Evolutionary conservation across 108 stramenopile genomes (phyloP).

Genomic region (Pseudonitzschia pungens): DNA sequence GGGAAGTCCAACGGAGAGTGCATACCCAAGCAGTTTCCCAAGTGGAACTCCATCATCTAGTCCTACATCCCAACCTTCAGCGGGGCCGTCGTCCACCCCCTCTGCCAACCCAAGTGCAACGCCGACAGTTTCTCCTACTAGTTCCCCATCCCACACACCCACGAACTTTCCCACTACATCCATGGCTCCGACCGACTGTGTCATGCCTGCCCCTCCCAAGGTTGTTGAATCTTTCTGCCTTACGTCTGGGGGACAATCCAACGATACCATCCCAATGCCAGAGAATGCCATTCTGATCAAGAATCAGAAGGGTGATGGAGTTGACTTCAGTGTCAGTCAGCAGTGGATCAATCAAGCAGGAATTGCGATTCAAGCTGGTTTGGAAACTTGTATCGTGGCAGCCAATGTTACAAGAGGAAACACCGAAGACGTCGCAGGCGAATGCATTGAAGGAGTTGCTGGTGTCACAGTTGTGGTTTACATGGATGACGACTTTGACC

Average conservation of each 20-base stretch:
- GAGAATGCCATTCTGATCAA: background rate
- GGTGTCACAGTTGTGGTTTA: slow-evolving; percentile 3
- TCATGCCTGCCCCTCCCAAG: background rate
- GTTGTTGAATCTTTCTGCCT: slow-evolving; percentile 3
- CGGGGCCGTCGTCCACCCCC: background rate
- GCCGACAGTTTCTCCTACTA: no score
- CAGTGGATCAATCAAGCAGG: background rate
- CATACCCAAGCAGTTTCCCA: background rate
- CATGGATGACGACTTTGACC: background rate
- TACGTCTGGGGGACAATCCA: background rate
- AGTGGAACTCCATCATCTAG: background rate
- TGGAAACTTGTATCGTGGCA: background rate
- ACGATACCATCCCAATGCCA: slow-evolving; percentile 3
- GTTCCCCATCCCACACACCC: no score
- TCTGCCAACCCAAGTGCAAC: background rate
- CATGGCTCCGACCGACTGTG: slow-evolving; percentile 10
- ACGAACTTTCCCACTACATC: background rate
- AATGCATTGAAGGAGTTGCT: slow-evolving; percentile 3
- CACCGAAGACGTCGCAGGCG: background rate
- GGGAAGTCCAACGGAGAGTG: slow-evolving; percentile 8
- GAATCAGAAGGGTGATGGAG: background rate
- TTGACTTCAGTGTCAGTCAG: background rate
- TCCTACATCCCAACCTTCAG: background rate
- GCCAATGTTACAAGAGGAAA: background rate
- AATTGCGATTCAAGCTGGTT: background rate